A percentile compares a stretch with the other conserved stretches of the same genome.
phyloP scores from a whole-genome alignment of 108 stramenopile genomes.

The Mediolabrus comicus region DNA sequence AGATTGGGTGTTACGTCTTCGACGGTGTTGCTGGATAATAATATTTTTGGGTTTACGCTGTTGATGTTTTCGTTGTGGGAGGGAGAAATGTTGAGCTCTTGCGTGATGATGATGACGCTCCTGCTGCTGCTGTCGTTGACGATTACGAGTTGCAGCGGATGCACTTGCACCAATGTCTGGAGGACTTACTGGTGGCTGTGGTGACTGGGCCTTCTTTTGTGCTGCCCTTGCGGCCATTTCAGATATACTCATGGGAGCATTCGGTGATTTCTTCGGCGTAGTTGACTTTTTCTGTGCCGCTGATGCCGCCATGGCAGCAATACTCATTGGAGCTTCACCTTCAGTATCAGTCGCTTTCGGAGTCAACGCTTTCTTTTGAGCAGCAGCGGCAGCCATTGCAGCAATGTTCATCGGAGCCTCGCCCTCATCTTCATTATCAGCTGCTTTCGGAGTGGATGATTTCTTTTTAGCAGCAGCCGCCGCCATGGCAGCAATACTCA shows the following conservation, averaged over 20 bases:
- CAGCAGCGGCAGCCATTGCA: neutral
- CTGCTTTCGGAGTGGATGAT: neutral
- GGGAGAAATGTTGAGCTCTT: too few species aligned
- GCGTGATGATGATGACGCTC: too few species aligned
- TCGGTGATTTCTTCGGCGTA: neutral
- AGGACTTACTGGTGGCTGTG: too few species aligned
- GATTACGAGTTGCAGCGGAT: too few species aligned
- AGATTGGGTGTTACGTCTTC: too few species aligned
- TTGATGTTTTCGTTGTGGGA: too few species aligned
- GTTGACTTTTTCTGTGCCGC: neutral
- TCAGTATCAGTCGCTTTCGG: neutral
- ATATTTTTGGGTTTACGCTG: too few species aligned
- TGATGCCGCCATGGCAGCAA: neutral
- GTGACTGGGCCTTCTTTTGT: neutral
- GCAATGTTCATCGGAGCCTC: neutral
- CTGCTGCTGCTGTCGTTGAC: too few species aligned
- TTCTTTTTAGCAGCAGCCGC: neutral
- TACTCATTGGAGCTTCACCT: neutral
- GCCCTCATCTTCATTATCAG: neutral
- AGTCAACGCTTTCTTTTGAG: neutral
- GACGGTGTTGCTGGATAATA: too few species aligned
- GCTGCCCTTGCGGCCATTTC: neutral
- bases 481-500: neutral
- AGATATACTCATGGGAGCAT: neutral
- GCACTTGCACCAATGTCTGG: too few species aligned